These are phyloP conservation scores for Colletotrichum echinochloae DNA, from an alignment of 2,329 filamentous ascomycete species.

Conservation along the genomic window DNA sequence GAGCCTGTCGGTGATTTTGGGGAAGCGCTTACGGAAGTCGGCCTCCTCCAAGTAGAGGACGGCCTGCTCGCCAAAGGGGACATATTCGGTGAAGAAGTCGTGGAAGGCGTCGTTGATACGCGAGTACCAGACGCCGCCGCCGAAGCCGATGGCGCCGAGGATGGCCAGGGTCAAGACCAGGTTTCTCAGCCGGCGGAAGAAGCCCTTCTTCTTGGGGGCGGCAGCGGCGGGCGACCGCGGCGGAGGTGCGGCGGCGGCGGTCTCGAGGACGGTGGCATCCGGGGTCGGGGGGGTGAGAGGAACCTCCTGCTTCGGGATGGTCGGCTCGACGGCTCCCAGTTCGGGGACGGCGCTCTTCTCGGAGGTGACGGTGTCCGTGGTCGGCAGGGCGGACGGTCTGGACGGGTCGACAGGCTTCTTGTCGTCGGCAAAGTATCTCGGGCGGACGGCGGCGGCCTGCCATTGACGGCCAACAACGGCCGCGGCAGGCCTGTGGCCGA, in stretches of 20 bases:
- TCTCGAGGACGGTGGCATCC: slow-evolving; percentile 39
- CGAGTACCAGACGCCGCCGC: slow-evolving; percentile 91
- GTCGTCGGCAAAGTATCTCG: slow-evolving; percentile 68
- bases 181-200: slow-evolving; percentile 79
- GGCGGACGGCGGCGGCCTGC: slow-evolving; percentile 50
- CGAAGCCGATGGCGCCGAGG: slow-evolving; percentile 82
- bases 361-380: slow-evolving; percentile 64
- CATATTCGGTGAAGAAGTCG: slow-evolving; percentile 98
- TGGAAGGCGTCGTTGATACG: slow-evolving; percentile 97
- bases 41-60: slow-evolving; percentile 96
- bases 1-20: slow-evolving; percentile 57
- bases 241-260: slow-evolving; percentile 50
- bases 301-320: slow-evolving; percentile 53
- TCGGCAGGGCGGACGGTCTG: slow-evolving; percentile 65
- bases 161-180: slow-evolving; percentile 82
- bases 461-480: slow-evolving; percentile 69
- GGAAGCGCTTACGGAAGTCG: slow-evolving; percentile 90
- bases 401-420: slow-evolving; percentile 62
- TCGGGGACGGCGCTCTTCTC: slow-evolving; percentile 58
- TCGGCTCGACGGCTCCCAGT: slow-evolving; percentile 53
- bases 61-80: slow-evolving; percentile 93
- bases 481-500: slow-evolving; percentile 66
- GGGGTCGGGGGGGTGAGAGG: slow-evolving; percentile 55
- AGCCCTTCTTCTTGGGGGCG: slow-evolving; percentile 70
- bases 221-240: slow-evolving; percentile 52